phyloP scores from a whole-genome alignment of 306 rosid species.

The Medicago truncatula region MtrunA17r5.0-ANR NC_053043.1:47088001-47088500 shows the following conservation, averaged over 20 bases:
- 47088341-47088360: constrained; percentile 35
- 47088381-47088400: not conserved
- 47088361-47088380: constrained; percentile 9
- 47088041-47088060: constrained; percentile 66
- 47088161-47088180: constrained; percentile 98
- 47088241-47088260: constrained; percentile 87
- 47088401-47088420: constrained; percentile 23
- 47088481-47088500: constrained; percentile 47
- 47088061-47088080: constrained; percentile 24
- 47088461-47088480: constrained; percentile 32
- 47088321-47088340: constrained; percentile 26
- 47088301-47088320: constrained; percentile 70
- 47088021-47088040: constrained; percentile 89
- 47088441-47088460: constrained; percentile 58
- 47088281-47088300: constrained; percentile 80
- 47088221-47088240: constrained; percentile 93
- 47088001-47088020: constrained; percentile 90
- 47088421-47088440: constrained; percentile 24
- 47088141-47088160: constrained; percentile 98
- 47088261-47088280: constrained; percentile 91
- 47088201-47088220: constrained; percentile 81
- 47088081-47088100: not conserved
- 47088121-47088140: constrained; percentile 47
- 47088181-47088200: constrained; percentile 73
- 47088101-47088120: constrained; percentile 12